A percentile compares a stretch with the other conserved stretches of the same genome.
Conservation (phyloP, 176 grass and related monocot genomes). For the Aegilops longissima region DNA sequence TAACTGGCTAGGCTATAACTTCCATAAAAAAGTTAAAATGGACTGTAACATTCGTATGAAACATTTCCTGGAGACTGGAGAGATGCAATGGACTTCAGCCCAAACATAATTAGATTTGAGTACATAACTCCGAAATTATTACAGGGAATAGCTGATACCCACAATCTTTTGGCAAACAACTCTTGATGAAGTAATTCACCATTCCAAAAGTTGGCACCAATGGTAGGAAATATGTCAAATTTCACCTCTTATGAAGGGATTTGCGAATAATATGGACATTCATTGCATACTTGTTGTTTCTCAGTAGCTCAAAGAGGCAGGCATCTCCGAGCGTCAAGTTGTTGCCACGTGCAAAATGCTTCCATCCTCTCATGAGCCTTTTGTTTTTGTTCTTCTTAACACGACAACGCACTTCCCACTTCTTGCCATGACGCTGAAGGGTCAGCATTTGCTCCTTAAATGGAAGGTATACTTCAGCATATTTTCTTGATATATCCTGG, state of each 20-base stretch:
- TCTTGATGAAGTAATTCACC: background rate
- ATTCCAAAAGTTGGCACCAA: no score
- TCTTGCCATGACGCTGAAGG: background rate
- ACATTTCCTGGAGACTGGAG: background rate
- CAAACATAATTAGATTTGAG: background rate
- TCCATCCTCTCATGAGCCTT: slow-evolving; percentile 19
- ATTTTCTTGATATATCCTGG: background rate
- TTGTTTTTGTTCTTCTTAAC: background rate
- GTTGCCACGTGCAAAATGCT: slow-evolving; percentile 24
- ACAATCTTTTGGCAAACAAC: background rate
- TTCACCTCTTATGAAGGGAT: background rate
- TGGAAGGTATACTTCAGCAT: slow-evolving; percentile 14
- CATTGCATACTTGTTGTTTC: background rate
- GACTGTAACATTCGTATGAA: no score
- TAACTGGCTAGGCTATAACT: no score
- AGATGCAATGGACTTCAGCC: background rate
- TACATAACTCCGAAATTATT: background rate
- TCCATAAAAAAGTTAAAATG: no score
- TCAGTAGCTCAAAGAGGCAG: background rate
- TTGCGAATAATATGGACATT: background rate
- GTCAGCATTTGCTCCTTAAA: background rate
- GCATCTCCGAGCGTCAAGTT: slow-evolving; percentile 24
- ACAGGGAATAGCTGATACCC: background rate
- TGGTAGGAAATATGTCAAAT: background rate
- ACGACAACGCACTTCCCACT: background rate